Percentiles rank a stretch among this genome's conserved stretches.
Evolutionary conservation across 1,284 basidiomycete genomes (phyloP).

Genomic region (Blastosporella zonata): DNA sequence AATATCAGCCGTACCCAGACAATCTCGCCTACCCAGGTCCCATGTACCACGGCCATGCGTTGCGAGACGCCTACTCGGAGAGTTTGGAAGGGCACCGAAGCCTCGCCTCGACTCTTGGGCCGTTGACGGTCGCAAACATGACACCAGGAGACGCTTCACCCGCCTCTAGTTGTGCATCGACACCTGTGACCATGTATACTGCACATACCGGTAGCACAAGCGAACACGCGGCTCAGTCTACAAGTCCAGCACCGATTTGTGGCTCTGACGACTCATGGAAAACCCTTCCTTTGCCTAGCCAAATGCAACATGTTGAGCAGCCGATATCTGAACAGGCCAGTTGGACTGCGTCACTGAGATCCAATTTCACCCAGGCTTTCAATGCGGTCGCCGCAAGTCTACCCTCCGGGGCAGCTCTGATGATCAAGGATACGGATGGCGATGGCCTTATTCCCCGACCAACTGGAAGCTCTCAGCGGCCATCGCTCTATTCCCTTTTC

Average conservation of each 20-base stretch:
- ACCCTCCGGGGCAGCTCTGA: constrained; percentile 17
- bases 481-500: constrained; percentile 20
- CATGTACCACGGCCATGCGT: constrained; percentile 15
- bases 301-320: constrained; percentile 3
- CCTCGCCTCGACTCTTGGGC: constrained; percentile 19
- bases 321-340: constrained; percentile 17
- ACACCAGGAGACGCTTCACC: constrained; percentile 23
- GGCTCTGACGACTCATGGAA: constrained; percentile 17
- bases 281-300: constrained; percentile 20
- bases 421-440: constrained; percentile 20
- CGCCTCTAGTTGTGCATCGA: constrained; percentile 18
- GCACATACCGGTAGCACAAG: constrained; percentile 22
- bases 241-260: constrained; percentile 11
- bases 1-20: constrained; percentile 13
- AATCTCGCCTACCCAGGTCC: constrained; percentile 23
- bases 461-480: constrained; percentile 20
- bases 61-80: constrained; percentile 3
- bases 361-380: constrained; percentile 34
- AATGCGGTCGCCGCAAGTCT: constrained; percentile 34
- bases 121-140: constrained; percentile 25
- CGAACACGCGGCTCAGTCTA: constrained; percentile 17
- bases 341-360: constrained; percentile 35
- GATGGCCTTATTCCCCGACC: constrained; percentile 23
- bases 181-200: constrained; percentile 17
- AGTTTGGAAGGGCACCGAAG: constrained; percentile 17